Conservation (phyloP, 1,284 basidiomycete genomes). For the Ceratobasidium sp. region DNA sequence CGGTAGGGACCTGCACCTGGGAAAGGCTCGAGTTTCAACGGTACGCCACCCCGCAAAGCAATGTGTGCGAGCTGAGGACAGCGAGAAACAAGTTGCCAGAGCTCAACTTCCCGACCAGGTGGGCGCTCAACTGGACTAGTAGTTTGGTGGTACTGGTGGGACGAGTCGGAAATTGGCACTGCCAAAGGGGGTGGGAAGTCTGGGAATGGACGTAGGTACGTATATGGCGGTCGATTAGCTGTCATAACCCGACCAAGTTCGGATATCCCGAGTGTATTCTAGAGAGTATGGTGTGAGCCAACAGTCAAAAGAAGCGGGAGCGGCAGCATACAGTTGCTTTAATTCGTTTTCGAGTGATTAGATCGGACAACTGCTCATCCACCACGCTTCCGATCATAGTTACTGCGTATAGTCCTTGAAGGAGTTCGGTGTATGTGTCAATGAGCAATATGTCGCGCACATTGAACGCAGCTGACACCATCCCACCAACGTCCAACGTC, state of each 20-base stretch:
- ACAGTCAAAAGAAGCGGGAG: neutral
- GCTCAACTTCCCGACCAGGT: slow-evolving; percentile 2
- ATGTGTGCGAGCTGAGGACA: slow-evolving; percentile 13
- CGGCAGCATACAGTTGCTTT: neutral
- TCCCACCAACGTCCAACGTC: neutral
- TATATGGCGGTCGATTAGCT: slow-evolving; percentile 2
- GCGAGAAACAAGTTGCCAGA: slow-evolving; percentile 4
- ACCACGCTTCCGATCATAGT: neutral
- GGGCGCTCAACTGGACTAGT: neutral
- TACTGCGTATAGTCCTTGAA: slow-evolving; percentile 5
- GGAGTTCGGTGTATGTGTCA: neutral
- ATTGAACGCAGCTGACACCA: neutral
- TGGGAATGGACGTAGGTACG: slow-evolving; percentile 20
- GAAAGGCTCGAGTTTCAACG: slow-evolving; percentile 23
- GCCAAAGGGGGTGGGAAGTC: slow-evolving; percentile 13
- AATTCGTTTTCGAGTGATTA: neutral
- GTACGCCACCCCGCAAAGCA: neutral
- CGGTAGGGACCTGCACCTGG: slow-evolving; percentile 8
- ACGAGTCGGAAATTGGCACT: neutral
- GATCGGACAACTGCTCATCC: neutral
- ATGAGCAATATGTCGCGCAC: neutral
- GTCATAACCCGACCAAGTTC: slow-evolving; percentile 9
- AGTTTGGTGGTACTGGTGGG: neutral
- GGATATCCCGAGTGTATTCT: slow-evolving; percentile 26
- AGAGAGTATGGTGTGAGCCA: neutral